These are phyloP conservation scores for Isochrysis galbana DNA, from an alignment of 78 protist genomes.

Conservation along the genomic window DNA sequence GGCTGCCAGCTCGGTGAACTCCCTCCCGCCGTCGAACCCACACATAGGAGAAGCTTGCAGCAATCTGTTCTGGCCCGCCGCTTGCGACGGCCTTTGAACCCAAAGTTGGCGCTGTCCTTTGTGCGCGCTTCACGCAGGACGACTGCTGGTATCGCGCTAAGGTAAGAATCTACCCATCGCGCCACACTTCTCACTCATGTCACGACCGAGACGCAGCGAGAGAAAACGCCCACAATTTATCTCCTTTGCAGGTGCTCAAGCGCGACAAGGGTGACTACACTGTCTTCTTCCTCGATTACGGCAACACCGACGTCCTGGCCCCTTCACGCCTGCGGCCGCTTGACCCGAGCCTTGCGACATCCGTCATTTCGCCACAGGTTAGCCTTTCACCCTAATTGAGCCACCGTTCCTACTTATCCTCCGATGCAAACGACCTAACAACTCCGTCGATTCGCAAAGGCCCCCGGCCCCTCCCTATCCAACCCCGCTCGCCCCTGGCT, in stretches of 20 bases:
- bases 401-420: too few species aligned
- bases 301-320: constrained; percentile 20
- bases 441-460: too few species aligned
- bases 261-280: too few species aligned
- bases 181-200: too few species aligned
- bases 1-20: too few species aligned
- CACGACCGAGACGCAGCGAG: too few species aligned
- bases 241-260: too few species aligned
- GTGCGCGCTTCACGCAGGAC: constrained; percentile 5
- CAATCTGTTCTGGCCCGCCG: not conserved
- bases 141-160: constrained; percentile 21
- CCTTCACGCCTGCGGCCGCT: not conserved
- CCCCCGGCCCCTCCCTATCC: not conserved
- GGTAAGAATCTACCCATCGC: too few species aligned
- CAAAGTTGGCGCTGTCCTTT: not conserved
- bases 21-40: too few species aligned
- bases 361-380: not conserved
- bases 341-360: not conserved
- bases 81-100: not conserved
- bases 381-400: too few species aligned
- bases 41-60: not conserved
- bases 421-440: too few species aligned
- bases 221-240: too few species aligned
- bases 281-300: constrained; percentile 38
- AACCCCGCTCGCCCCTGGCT: not conserved